phyloP scores from a whole-genome alignment of 2,329 filamentous ascomycete species.

The Fusarium nanum region DNA sequence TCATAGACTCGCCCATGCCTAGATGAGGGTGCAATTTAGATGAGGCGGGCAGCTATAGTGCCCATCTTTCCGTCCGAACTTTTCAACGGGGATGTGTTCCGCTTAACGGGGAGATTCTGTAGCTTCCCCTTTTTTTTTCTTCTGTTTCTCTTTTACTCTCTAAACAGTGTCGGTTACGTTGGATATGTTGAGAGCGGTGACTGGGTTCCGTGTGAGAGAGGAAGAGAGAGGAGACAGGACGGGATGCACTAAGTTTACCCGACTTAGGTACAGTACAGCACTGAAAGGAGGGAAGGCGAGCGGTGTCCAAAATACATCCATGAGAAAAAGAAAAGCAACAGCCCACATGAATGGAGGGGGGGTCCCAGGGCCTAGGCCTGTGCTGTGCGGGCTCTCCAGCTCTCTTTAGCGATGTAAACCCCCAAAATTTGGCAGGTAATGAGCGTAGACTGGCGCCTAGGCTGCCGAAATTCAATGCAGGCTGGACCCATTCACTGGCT shows the following conservation, averaged over 20 bases:
- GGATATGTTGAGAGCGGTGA: slow-evolving; percentile 35
- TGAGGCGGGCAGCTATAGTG: slow-evolving; percentile 27
- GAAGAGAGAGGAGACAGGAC: neutral
- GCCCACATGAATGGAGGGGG: neutral
- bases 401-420: slow-evolving; percentile 1
- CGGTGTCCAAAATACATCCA: slow-evolving; percentile 4
- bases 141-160: neutral
- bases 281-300: neutral
- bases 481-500: neutral
- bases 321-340: slow-evolving; percentile 4
- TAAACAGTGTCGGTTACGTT: slow-evolving; percentile 26
- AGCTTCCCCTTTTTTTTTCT: slow-evolving; percentile 11
- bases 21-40: slow-evolving; percentile 16
- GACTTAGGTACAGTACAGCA: neutral
- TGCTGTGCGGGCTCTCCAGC: neutral
- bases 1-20: neutral
- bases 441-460: neutral
- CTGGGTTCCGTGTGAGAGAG: slow-evolving; percentile 27
- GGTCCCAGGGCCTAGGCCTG: neutral
- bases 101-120: slow-evolving; percentile 18
- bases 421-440: neutral
- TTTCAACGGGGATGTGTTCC: slow-evolving; percentile 28
- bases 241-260: slow-evolving; percentile 24
- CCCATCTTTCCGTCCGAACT: slow-evolving; percentile 16
- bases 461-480: slow-evolving; percentile 22